Evolutionary conservation across 1,284 basidiomycete species (phyloP).

Genomic region (Mycena citricolor): DNA sequence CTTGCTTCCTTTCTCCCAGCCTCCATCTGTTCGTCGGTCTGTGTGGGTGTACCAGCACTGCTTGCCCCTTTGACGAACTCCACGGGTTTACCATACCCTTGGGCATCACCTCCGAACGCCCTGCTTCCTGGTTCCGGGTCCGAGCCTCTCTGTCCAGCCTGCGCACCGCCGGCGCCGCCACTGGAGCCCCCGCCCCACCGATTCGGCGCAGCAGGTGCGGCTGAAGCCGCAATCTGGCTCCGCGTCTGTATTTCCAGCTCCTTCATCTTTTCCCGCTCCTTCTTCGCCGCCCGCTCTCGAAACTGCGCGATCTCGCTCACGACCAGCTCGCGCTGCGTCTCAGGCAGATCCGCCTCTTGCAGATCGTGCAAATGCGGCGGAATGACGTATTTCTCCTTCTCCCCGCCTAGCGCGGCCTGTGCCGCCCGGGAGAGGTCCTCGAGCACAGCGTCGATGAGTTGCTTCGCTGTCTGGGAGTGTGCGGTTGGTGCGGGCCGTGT

Average conservation of each 20-base stretch:
- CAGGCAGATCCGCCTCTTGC: slow-evolving; percentile 93
- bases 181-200: too few species aligned
- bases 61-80: slow-evolving; percentile 55
- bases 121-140: too few species aligned
- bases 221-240: slow-evolving; percentile 36
- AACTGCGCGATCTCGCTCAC: slow-evolving; percentile 95
- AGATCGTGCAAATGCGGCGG: slow-evolving; percentile 94
- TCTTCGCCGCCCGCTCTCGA: slow-evolving; percentile 81
- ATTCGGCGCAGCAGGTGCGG: slow-evolving; percentile 70
- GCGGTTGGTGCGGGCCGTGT: slow-evolving; percentile 27
- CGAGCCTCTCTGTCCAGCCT: too few species aligned
- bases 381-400: slow-evolving; percentile 82
- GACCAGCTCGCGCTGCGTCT: slow-evolving; percentile 90
- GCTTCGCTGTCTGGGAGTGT: slow-evolving; percentile 51
- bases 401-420: slow-evolving; percentile 62
- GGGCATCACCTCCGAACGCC: slow-evolving; percentile 64
- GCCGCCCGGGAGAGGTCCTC: slow-evolving; percentile 65
- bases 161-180: too few species aligned
- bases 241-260: slow-evolving; percentile 66
- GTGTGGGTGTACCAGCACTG: slow-evolving; percentile 44
- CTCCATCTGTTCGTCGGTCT: slow-evolving; percentile 87
- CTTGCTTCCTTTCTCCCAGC: slow-evolving; percentile 72
- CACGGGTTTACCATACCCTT: slow-evolving; percentile 75
- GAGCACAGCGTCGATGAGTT: slow-evolving; percentile 55
- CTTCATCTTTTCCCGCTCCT: slow-evolving; percentile 81